These are phyloP conservation scores for Pleurotus tuber-regium DNA, from an alignment of 768 basidiomycete genomes.

Conservation along the genomic window DNA sequence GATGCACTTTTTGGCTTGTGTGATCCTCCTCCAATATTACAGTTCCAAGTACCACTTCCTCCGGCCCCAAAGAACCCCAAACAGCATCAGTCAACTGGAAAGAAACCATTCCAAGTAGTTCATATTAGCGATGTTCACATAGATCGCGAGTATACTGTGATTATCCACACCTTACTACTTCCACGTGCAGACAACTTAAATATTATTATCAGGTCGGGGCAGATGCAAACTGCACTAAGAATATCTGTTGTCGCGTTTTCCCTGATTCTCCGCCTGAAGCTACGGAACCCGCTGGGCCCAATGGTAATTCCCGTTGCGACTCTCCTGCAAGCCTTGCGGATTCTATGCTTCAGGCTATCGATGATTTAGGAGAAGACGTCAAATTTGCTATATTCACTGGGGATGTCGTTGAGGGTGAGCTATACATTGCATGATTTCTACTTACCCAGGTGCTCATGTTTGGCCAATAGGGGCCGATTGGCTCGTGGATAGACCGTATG, in stretches of 20 bases:
- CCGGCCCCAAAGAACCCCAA: conserved; percentile 18
- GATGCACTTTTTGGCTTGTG: conserved; percentile 37
- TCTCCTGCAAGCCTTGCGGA: conserved; percentile 31
- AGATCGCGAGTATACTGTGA: conserved; percentile 32
- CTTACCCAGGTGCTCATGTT: background rate
- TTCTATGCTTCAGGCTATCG: conserved; percentile 32
- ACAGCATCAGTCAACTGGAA: conserved; percentile 15
- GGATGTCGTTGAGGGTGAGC: conserved; percentile 34
- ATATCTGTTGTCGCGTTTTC: conserved; percentile 36
- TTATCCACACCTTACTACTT: background rate
- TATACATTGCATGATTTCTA: background rate
- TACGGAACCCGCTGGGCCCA: conserved; percentile 28
- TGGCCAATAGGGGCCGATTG: conserved; percentile 22
- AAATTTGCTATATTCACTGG: conserved; percentile 38
- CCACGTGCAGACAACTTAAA: background rate
- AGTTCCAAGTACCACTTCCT: conserved; percentile 27
- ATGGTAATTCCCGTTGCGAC: conserved; percentile 33
- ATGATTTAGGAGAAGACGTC: conserved; percentile 17
- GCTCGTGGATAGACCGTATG: conserved; percentile 27
- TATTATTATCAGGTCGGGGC: conserved; percentile 24
- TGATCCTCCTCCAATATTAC: conserved; percentile 22
- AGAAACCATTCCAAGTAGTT: conserved; percentile 28
- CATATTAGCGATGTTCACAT: conserved; percentile 41
- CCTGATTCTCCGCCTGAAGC: conserved; percentile 18
- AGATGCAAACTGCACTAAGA: conserved; percentile 34